These are phyloP conservation scores for Zygotorulaspora mrakii DNA, from an alignment of 1,139 yeast species.

Conservation along the genomic window DNA sequence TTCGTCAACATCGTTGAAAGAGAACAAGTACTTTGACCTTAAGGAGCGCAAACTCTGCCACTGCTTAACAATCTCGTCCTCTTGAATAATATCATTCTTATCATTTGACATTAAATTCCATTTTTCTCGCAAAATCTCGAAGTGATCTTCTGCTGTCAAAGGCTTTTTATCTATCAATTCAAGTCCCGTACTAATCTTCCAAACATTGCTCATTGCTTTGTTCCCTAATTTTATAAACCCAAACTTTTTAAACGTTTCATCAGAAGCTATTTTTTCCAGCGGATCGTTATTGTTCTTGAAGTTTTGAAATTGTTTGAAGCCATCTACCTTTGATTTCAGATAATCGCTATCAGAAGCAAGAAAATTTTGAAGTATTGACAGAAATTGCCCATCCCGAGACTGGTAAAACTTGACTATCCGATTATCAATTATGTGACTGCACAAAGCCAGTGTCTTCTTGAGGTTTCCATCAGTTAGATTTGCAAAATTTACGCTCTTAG, in stretches of 20 bases:
- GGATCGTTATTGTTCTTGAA: slow-evolving; percentile 12
- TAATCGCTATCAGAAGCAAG: slow-evolving; percentile 20
- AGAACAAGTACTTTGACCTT: slow-evolving; percentile 28
- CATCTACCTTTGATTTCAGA: slow-evolving; percentile 24
- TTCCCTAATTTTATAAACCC: slow-evolving; percentile 35
- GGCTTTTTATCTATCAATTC: slow-evolving; percentile 18
- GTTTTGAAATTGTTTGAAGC: slow-evolving; percentile 25
- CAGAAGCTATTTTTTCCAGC: slow-evolving; percentile 9
- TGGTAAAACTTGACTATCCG: slow-evolving; percentile 28
- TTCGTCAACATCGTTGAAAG: slow-evolving; percentile 30
- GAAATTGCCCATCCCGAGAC: slow-evolving; percentile 27
- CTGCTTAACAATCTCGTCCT: slow-evolving; percentile 27
- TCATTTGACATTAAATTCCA: slow-evolving; percentile 4
- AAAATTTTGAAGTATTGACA: slow-evolving; percentile 16
- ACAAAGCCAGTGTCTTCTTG: slow-evolving; percentile 19
- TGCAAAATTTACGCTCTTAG: slow-evolving; percentile 14
- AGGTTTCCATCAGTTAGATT: slow-evolving; percentile 18
- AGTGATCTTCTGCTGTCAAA: slow-evolving; percentile 19
- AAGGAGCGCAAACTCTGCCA: slow-evolving; percentile 34
- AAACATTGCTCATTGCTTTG: slow-evolving; percentile 31
- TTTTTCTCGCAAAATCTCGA: slow-evolving; percentile 15
- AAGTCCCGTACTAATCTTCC: slow-evolving; percentile 34
- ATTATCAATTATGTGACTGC: slow-evolving; percentile 21
- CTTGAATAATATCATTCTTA: slow-evolving; percentile 9
- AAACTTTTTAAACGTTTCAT: slow-evolving; percentile 31